phyloP scores from a whole-genome alignment of 2,329 filamentous ascomycete genomes.

The Aspergillus japonicus region DNA sequence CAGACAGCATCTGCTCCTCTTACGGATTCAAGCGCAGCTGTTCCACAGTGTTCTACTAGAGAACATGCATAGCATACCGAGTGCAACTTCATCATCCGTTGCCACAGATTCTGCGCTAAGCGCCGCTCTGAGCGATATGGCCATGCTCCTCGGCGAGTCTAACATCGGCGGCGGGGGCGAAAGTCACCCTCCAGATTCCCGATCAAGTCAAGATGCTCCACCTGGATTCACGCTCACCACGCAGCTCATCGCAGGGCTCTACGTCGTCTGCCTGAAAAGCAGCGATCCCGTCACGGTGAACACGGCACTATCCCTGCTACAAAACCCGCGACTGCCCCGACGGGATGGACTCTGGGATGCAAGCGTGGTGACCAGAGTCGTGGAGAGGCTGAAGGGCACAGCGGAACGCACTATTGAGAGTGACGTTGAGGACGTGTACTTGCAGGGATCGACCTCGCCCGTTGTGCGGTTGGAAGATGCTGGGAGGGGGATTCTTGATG shows the following conservation, averaged over 20 bases:
- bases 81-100: background rate
- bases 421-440: background rate
- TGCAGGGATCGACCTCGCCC: background rate
- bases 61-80: background rate
- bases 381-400: background rate
- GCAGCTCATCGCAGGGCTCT: conserved; percentile 24
- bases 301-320: conserved; percentile 18
- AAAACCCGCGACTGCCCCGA: conserved; percentile 13
- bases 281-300: conserved; percentile 10
- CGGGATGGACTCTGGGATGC: conserved; percentile 28
- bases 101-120: background rate
- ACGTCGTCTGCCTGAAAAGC: conserved; percentile 26
- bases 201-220: background rate
- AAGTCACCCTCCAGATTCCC: background rate
- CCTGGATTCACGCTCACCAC: conserved; percentile 24
- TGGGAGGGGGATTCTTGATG: background rate
- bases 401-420: background rate
- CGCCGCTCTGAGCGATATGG: background rate
- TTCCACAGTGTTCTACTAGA: background rate
- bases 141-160: conserved; percentile 1
- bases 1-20: background rate
- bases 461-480: background rate
- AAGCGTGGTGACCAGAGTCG: conserved; percentile 6
- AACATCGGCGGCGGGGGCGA: background rate
- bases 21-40: background rate